Evolutionary conservation across 352 stramenopile species (phyloP), one percentile per base, ranked within the genome.

Genomic region (Globisporangium parvum): DNA sequence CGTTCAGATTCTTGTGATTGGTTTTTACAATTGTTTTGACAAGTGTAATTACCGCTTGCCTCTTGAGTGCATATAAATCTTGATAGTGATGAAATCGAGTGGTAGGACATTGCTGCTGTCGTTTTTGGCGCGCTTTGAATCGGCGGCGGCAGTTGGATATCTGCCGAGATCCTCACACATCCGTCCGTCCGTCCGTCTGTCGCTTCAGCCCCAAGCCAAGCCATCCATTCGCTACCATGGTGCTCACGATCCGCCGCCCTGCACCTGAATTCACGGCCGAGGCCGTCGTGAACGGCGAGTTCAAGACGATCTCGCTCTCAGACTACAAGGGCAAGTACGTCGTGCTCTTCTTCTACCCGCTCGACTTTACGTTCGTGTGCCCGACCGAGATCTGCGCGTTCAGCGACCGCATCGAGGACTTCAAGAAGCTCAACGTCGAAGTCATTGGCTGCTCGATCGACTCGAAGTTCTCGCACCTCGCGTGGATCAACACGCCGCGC

Each of bases 351-450:
- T 97, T 96, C 67, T 96, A 95, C 71, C 88, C 89, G 50, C 70
- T 94, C 57, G 88, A 96, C 71, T 96, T 95, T 65, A 96, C 88
- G 31, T 97, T 96, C 57, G 89, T 96, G 58, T 95, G 85, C 64
- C 87, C 86, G 44, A 97, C 89, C 35, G 89, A 97, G 71, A 96
- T 96, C 70, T 88, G 80, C 59, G 82, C 85, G 33, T 97, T 96
- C 64, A 87, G 68, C 60, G 89, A 97, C 66, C 69, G 75, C 56
- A 63, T 73, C 21, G 75, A 82, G 9, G 81, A 94, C 37, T 97
- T 97, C 66, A 61, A 85, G 47, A 75, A 81, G 62, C 65, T 95
- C 53, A 76, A 86, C 68, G 77, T 71, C 47, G 69, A 93, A 45
- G 84, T 96, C 37, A 56, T 87, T 42, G 90, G 67, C 21, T 71